Percentiles rank a stretch among this genome's conserved stretches.
Conservation (phyloP, 495 filamentous ascomycete genomes). For the Penicillium subrubescens region DNA sequence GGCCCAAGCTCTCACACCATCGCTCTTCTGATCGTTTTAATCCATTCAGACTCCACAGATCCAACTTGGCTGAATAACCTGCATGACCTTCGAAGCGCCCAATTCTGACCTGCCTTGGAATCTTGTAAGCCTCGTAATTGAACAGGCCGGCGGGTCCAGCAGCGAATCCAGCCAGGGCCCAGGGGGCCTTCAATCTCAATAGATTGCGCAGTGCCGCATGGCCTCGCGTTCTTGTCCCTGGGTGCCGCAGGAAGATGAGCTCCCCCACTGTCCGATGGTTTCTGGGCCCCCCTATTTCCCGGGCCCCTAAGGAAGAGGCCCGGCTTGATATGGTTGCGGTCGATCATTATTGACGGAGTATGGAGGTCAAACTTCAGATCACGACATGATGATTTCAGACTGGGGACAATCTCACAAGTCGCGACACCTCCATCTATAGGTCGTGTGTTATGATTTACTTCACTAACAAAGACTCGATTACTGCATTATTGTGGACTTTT, state of each 20-base stretch:
- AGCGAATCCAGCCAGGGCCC: slow-evolving; percentile 7
- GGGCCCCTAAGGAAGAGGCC: neutral
- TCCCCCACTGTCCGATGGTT: slow-evolving; percentile 13
- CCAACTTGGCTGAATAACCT: slow-evolving; percentile 18
- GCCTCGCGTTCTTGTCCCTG: slow-evolving; percentile 13
- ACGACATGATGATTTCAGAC: neutral
- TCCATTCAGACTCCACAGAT: neutral
- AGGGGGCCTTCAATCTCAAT: slow-evolving; percentile 10
- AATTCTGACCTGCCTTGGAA: neutral
- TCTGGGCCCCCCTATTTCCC: neutral
- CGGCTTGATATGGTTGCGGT: neutral
- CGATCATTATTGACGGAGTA: slow-evolving; percentile 6
- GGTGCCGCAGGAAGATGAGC: slow-evolving; percentile 23
- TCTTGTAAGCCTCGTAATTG: neutral
- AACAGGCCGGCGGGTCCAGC: slow-evolving; percentile 11
- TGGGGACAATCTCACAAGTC: neutral
- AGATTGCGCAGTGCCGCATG: slow-evolving; percentile 1
- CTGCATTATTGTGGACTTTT: neutral
- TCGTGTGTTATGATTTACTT: neutral
- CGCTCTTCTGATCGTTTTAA: neutral
- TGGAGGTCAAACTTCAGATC: neutral
- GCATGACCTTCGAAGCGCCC: neutral
- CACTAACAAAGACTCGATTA: neutral
- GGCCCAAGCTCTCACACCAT: slow-evolving; percentile 13
- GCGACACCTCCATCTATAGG: neutral